Conservation (phyloP, 164 flowering plant species). For the Akebia trifoliata region DNA sequence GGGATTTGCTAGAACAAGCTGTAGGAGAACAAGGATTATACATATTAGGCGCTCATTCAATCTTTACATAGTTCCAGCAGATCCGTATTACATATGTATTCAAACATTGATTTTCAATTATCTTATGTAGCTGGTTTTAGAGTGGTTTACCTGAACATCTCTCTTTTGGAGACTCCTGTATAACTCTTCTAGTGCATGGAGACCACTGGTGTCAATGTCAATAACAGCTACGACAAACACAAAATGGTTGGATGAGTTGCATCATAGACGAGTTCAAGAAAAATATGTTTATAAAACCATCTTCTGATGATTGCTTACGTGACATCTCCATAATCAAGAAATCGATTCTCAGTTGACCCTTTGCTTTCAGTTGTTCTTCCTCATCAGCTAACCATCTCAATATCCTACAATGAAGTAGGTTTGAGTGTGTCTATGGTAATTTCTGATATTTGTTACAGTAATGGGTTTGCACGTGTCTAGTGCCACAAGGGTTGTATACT, state of each 20-base stretch:
- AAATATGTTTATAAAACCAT: neutral
- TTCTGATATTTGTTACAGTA: neutral
- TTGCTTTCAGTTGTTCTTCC: slow-evolving; percentile 41
- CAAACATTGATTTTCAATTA: too few species aligned
- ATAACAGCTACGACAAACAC: slow-evolving; percentile 53
- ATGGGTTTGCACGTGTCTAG: neutral
- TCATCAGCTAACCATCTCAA: slow-evolving; percentile 66
- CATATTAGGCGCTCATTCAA: slow-evolving; percentile 11
- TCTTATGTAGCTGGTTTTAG: too few species aligned
- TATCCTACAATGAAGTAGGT: slow-evolving; percentile 40
- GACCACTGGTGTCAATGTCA: slow-evolving; percentile 84
- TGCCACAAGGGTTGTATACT: neutral
- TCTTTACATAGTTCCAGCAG: too few species aligned
- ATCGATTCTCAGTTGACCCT: slow-evolving; percentile 31
- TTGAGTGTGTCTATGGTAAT: neutral
- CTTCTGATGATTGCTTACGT: slow-evolving; percentile 39
- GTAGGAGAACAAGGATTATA: too few species aligned
- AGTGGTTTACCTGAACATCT: slow-evolving; percentile 55
- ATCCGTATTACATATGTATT: too few species aligned
- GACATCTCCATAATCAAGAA: slow-evolving; percentile 72
- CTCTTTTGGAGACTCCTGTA: slow-evolving; percentile 48
- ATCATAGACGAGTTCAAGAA: neutral
- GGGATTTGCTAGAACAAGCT: slow-evolving; percentile 83
- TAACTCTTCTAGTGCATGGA: slow-evolving; percentile 67
- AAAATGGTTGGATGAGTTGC: neutral